Evolutionary conservation across 208 protist species (phyloP).

Genomic region (Blechomonas ayalai): DNA sequence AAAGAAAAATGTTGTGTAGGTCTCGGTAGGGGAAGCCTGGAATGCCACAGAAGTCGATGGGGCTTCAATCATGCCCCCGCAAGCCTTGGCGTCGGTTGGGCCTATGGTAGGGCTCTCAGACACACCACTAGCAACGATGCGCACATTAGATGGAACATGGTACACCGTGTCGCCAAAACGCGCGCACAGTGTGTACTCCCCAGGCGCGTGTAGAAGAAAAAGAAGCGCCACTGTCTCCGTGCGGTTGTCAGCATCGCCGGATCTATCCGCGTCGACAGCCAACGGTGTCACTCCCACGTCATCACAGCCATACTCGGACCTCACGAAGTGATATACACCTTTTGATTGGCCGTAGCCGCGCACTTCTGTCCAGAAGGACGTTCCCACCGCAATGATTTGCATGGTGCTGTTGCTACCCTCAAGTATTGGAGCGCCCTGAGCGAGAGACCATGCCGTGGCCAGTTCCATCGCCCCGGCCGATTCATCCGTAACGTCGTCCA

Average conservation of each 20-base stretch:
- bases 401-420: slow-evolving; percentile 3
- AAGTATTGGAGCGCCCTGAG: neutral
- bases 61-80: too few relatives aligned
- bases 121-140: slow-evolving; percentile 6
- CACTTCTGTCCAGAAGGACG: slow-evolving; percentile 12
- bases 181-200: slow-evolving; percentile 47
- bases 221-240: slow-evolving; percentile 4
- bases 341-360: slow-evolving; percentile 10
- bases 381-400: slow-evolving; percentile 1
- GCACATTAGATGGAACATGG: slow-evolving; percentile 29
- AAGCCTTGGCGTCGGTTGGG: slow-evolving; percentile 6
- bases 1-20: slow-evolving; percentile 4
- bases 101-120: slow-evolving; percentile 1
- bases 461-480: slow-evolving; percentile 21
- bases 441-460: slow-evolving; percentile 23
- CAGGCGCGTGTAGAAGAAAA: slow-evolving; percentile 27
- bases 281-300: slow-evolving; percentile 13
- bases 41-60: neutral
- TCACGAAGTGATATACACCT: slow-evolving; percentile 21
- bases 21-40: slow-evolving; percentile 1
- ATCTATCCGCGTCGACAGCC: neutral
- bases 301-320: slow-evolving; percentile 12
- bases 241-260: neutral
- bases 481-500: slow-evolving; percentile 24
- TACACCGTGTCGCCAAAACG: slow-evolving; percentile 25